A percentile compares a stretch with the other conserved stretches of the same genome.
These are phyloP conservation scores for Cyberlindnera mississippiensis DNA, from an alignment of 805 yeast genomes.

Conservation along the genomic window DNA sequence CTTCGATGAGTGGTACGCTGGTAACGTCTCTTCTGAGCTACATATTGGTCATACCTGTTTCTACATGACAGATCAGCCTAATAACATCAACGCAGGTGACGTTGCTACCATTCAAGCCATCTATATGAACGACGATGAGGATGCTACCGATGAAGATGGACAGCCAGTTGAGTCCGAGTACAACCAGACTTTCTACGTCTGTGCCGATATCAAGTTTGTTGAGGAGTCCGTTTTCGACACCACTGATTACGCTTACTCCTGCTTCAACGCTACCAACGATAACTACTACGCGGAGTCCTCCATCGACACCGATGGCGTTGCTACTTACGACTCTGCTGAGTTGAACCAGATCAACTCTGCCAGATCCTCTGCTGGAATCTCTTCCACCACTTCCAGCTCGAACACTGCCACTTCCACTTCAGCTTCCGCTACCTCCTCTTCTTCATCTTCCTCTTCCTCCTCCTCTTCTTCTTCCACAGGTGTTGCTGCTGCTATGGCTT, in stretches of 20 bases:
- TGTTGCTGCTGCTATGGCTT: slow-evolving; percentile 17
- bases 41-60: slow-evolving; percentile 45
- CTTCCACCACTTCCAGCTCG: slow-evolving; percentile 14
- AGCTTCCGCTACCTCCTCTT: slow-evolving; percentile 15
- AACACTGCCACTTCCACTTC: slow-evolving; percentile 13
- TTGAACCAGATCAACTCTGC: too few species aligned
- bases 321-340: slow-evolving; percentile 24
- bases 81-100: slow-evolving; percentile 34
- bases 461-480: slow-evolving; percentile 13
- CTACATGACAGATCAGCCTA: slow-evolving; percentile 41
- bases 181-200: slow-evolving; percentile 42
- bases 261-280: slow-evolving; percentile 41
- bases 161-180: slow-evolving; percentile 34
- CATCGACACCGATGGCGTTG: slow-evolving; percentile 22
- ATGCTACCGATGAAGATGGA: slow-evolving; percentile 18
- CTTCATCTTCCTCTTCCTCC: slow-evolving; percentile 5
- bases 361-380: slow-evolving; percentile 20
- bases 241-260: slow-evolving; percentile 32
- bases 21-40: slow-evolving; percentile 36
- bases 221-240: slow-evolving; percentile 37
- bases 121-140: slow-evolving; percentile 34
- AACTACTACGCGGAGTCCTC: slow-evolving; percentile 34
- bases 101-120: slow-evolving; percentile 42
- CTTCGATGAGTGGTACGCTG: slow-evolving; percentile 37
- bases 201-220: slow-evolving; percentile 43